Base-by-base conservation (phyloP, 2,329 filamentous ascomycete species). In the Calonectria leucothoes region DNA sequence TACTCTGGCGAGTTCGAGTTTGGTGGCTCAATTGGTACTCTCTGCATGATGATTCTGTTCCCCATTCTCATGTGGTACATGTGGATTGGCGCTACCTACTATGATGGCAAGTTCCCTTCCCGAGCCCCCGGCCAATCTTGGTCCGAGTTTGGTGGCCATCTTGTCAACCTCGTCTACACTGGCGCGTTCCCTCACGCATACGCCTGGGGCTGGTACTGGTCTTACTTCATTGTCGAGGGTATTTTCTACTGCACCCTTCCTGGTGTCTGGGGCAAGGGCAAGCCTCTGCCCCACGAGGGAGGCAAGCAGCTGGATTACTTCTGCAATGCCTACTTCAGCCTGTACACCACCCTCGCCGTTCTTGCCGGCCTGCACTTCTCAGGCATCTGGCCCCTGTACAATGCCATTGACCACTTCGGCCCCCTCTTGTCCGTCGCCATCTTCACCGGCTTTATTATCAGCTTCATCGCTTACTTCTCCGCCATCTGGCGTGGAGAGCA, bases 21-120 rank as follows among this genome's bases (percentile, higher is more conserved):
- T 82, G 96, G 96, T 76, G 97, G 97, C 72, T 93, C 94, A 4
- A 83, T 90, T n/a, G 96, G 97, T 69, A 93, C 96, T 51, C 86
- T 90, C 20, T 88, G 91, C 78, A 95, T 98, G 91, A 98, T 98
- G 95, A 89, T 95, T 75, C 92, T 94, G 57, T 99, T 98, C 85
- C 97, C 97, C n/a, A 75, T 93, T 45, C 90, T 99, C 80, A 98
- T 98, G 96, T 98, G 95, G 90, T 98, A 98, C 87, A 98, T 99
- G 96, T 98, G 96, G 96, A 93, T 98, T 84, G 97, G 97, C 65
- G 94, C 96, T 39, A 96, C 93, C 64, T 98, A 96, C 87, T 99
- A 98, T 86, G 88, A 95, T 82, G 96, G 96, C 79, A 92, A 94
- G 76, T 88, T 97, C 66, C 97, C 97, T 20, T 86, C 87, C 52